Evolutionary conservation across 1,139 yeast genomes (phyloP).

Genomic region (Tardiomyces blankii): DNA sequence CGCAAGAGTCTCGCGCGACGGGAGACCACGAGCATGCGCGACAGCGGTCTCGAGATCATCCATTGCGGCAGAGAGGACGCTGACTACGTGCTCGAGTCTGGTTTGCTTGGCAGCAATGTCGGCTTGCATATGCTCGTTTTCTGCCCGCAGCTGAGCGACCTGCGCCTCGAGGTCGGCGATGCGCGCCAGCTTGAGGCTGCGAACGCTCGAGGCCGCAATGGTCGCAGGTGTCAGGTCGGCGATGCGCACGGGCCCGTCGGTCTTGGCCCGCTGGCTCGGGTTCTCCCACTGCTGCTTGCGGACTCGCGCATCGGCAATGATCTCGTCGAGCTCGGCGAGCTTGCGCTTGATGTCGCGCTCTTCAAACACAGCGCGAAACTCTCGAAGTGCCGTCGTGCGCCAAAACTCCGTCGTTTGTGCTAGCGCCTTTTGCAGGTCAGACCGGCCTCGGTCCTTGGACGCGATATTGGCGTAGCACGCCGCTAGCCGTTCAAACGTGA

Average conservation of each 20-base stretch:
- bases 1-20: neutral
- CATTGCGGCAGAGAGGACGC: neutral
- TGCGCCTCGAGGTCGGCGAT: constrained; percentile 14
- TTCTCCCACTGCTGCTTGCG: constrained; percentile 16
- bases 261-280: no score
- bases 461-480: constrained; percentile 60
- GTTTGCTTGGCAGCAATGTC: constrained; percentile 2
- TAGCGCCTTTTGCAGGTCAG: constrained; percentile 45
- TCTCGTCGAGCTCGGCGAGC: constrained; percentile 53
- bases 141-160: constrained; percentile 9
- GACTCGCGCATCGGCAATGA: constrained; percentile 43
- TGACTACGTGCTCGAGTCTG: neutral
- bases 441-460: constrained; percentile 33
- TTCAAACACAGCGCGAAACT: constrained; percentile 52
- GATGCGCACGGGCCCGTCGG: no score
- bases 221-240: no score
- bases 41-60: constrained; percentile 1
- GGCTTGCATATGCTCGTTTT: constrained; percentile 9
- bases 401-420: constrained; percentile 53
- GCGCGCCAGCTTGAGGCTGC: constrained; percentile 14
- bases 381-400: constrained; percentile 45
- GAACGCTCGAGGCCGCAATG: constrained; percentile 20
- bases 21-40: neutral
- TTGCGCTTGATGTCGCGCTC: constrained; percentile 51
- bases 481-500: constrained; percentile 48